Conservation (phyloP, 345 rosid species). For the Fremontodendron californicum region DNA sequence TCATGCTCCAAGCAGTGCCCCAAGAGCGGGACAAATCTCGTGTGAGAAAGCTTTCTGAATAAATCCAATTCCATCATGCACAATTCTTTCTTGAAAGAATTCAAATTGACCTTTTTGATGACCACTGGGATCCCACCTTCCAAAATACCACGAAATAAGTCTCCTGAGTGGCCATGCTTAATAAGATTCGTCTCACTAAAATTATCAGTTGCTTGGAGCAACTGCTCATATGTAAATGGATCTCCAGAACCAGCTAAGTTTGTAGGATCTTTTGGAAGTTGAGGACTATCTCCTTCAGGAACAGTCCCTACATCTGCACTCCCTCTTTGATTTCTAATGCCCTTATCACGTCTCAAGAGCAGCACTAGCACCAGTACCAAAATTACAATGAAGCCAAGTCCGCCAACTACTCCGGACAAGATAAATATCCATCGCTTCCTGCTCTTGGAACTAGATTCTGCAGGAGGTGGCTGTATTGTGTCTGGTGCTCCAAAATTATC, state of each 20-base stretch:
- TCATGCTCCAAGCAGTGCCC: conserved; percentile 78
- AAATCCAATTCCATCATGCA: conserved; percentile 60
- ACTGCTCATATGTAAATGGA: conserved; percentile 59
- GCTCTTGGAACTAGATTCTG: conserved; percentile 21
- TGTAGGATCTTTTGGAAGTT: conserved; percentile 37
- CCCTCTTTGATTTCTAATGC: conserved; percentile 37
- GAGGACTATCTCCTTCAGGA: conserved; percentile 49
- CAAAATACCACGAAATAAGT: conserved; percentile 58
- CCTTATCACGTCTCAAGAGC: conserved; percentile 30
- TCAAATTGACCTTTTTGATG: conserved; percentile 61
- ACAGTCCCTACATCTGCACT: conserved; percentile 52
- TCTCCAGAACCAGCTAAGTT: conserved; percentile 51
- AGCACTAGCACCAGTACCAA: conserved; percentile 35
- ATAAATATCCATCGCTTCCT: conserved; percentile 39
- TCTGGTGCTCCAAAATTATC: conserved; percentile 43
- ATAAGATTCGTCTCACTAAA: conserved; percentile 62
- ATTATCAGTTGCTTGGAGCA: conserved; percentile 54
- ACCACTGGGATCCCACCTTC: conserved; percentile 56
- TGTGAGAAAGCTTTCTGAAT: conserved; percentile 60
- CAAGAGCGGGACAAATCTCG: conserved; percentile 68
- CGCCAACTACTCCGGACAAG: conserved; percentile 48
- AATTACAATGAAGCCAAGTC: conserved; percentile 41
- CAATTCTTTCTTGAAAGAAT: conserved; percentile 44
- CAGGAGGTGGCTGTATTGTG: conserved; percentile 26
- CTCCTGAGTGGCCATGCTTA: conserved; percentile 87